Evolutionary conservation across 2,329 filamentous ascomycete species (phyloP).

Genomic region (Beauveria sp.): DNA sequence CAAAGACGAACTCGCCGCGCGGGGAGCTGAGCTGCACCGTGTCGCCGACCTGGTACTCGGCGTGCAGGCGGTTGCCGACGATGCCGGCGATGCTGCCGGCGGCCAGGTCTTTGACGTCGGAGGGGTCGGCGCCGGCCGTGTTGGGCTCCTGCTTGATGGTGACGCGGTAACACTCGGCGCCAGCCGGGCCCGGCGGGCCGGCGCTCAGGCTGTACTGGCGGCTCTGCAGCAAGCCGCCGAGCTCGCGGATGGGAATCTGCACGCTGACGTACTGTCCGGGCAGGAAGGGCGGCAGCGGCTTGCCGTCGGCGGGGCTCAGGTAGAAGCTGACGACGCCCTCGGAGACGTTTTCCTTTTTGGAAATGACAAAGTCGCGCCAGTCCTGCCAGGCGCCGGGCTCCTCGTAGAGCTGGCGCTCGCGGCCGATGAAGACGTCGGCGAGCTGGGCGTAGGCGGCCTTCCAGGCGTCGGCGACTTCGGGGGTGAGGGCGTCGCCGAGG

Average conservation of each 20-base stretch:
- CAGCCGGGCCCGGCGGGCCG: constrained; percentile 23
- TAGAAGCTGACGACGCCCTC: constrained; percentile 60
- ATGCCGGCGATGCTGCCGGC: constrained; percentile 34
- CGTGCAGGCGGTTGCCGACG: constrained; percentile 47
- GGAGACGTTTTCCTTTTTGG: constrained; percentile 54
- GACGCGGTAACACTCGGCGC: constrained; percentile 52
- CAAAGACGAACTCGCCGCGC: constrained; percentile 55
- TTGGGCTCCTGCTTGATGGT: constrained; percentile 58
- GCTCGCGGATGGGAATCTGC: constrained; percentile 50
- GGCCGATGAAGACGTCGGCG: constrained; percentile 61
- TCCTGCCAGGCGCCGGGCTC: constrained; percentile 34
- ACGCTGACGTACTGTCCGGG: constrained; percentile 71
- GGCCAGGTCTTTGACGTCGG: constrained; percentile 20
- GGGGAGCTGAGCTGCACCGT: constrained; percentile 48
- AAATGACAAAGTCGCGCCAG: constrained; percentile 49
- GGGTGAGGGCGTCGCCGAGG: constrained; percentile 59
- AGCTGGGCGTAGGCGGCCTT: constrained; percentile 62
- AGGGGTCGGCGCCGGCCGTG: constrained; percentile 22
- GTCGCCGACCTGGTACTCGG: constrained; percentile 40
- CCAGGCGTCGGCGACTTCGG: constrained; percentile 64
- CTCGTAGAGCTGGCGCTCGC: constrained; percentile 56
- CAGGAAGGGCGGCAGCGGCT: constrained; percentile 49
- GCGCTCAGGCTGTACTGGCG: constrained; percentile 71
- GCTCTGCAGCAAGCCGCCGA: constrained; percentile 55
- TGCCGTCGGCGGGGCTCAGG: constrained; percentile 52